Conservation (phyloP, 805 yeast genomes). For the Myxozyma neotropica region DNA sequence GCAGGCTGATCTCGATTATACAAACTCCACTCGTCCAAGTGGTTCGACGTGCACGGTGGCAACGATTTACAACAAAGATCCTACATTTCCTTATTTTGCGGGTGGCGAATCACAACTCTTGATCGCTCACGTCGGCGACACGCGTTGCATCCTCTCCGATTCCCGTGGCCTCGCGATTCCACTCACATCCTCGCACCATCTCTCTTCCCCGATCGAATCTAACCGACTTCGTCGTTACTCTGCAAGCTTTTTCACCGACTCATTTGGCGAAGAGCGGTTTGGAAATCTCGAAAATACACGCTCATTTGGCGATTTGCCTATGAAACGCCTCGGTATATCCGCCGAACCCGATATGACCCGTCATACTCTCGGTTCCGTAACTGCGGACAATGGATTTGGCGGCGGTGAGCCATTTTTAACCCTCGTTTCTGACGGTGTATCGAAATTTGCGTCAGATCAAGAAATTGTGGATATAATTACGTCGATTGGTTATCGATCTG, state of each 20-base stretch:
- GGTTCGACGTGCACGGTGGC: slow-evolving; percentile 80
- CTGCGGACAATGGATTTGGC: slow-evolving; percentile 35
- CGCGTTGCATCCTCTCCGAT: slow-evolving; percentile 85
- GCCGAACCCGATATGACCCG: slow-evolving; percentile 90
- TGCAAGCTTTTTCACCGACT: slow-evolving; percentile 71
- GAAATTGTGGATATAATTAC: slow-evolving; percentile 80
- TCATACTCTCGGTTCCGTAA: slow-evolving; percentile 62
- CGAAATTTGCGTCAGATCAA: slow-evolving; percentile 80
- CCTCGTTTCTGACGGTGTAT: slow-evolving; percentile 83
- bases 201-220: slow-evolving; percentile 77
- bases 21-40: slow-evolving; percentile 39
- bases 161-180: slow-evolving; percentile 75
- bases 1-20: slow-evolving; percentile 63
- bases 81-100: slow-evolving; percentile 52
- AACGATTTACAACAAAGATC: slow-evolving; percentile 53
- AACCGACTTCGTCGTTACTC: slow-evolving; percentile 66
- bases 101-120: slow-evolving; percentile 66
- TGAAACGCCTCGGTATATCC: slow-evolving; percentile 79
- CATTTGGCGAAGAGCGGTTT: slow-evolving; percentile 90
- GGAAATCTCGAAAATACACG: slow-evolving; percentile 87
- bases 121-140: slow-evolving; percentile 91
- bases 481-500: slow-evolving; percentile 49
- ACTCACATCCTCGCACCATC: slow-evolving; percentile 82
- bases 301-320: slow-evolving; percentile 85
- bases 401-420: slow-evolving; percentile 63